Evolutionary conservation across 169 alveolate genomes (phyloP), one percentile per base, ranked within the genome.

Genomic region (Cyclospora cayetanensis): DNA sequence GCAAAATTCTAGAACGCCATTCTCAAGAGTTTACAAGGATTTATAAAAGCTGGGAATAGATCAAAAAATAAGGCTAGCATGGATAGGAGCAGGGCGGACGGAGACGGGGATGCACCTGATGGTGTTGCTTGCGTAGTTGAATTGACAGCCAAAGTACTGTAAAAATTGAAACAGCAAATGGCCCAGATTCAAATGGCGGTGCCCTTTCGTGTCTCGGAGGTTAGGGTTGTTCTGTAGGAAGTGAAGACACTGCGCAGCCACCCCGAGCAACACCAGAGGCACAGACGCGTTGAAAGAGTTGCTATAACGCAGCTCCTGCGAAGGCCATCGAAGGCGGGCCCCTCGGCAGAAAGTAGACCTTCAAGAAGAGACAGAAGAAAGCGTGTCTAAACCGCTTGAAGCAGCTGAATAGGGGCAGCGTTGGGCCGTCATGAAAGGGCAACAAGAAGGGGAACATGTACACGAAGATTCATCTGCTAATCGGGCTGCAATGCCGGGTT

Each of bases 161-260:
- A 88, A 50, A 52, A 88, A 88, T 31, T 88, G 76, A 37, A 88
- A 46, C 20, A 88, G 88, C n/a, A 79, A 52, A 39, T 88, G 92
- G 15, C 92, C 92, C 43, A 88, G 70, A 5, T 63, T 63, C 34
- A 68, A 70, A 12, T 63, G 92, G 29, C 70, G 80, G 35, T 52
- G 60, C 35, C 9, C 18, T 35, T 52, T n/a, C 1, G 87, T 37
- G 52, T 88, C 88, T 1, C 65, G 39, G 12, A 88, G 88, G 31
- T 34, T 77, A 15, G 77, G 86, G 66, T 88, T 88, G 39, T 60
- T 39, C 42, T 88, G 92, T 0, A 88, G 79, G 55, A 88, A 88
- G 66, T 63, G 82, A 0, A 70, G 80, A 31, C 77, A 35, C 92
- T 88, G 76, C 60, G 25, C 60, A 9, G 18, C 60, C 9, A 9